Conservation (phyloP, 805 yeast species). For the Myxozyma sirexii region DNA sequence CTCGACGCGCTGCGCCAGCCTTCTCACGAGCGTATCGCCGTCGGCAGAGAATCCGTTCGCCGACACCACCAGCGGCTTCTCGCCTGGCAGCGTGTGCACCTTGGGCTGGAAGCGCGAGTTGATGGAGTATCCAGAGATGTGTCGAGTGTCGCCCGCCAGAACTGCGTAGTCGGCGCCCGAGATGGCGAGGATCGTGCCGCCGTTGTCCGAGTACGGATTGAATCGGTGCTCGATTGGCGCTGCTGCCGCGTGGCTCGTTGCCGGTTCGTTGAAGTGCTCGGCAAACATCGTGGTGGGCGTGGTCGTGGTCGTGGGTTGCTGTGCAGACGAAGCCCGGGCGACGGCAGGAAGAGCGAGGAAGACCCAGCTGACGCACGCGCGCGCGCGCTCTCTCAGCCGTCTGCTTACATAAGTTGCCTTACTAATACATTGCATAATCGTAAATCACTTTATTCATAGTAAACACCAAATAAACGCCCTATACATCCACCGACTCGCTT, state of each 20-base stretch:
- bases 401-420: too few species aligned
- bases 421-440: too few species aligned
- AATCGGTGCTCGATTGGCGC: conserved; percentile 86
- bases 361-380: too few species aligned
- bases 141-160: conserved; percentile 98
- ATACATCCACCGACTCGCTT: too few species aligned
- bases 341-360: too few species aligned
- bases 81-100: conserved; percentile 85
- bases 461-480: too few species aligned
- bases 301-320: neutral
- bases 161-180: conserved; percentile 98
- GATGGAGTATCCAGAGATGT: conserved; percentile 88
- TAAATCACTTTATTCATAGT: too few species aligned
- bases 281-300: conserved; percentile 16
- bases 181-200: conserved; percentile 96
- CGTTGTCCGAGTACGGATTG: conserved; percentile 88
- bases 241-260: conserved; percentile 3
- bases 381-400: too few species aligned
- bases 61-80: conserved; percentile 64
- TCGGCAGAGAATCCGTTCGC: conserved; percentile 98
- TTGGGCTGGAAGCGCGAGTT: conserved; percentile 92
- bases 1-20: conserved; percentile 59
- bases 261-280: conserved; percentile 21
- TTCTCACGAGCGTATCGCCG: conserved; percentile 78
- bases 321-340: too few species aligned